A percentile compares a stretch with the other conserved stretches of the same genome.
phyloP scores from a whole-genome alignment of 1,284 basidiomycete genomes.

The Flammula alnicola region DNA sequence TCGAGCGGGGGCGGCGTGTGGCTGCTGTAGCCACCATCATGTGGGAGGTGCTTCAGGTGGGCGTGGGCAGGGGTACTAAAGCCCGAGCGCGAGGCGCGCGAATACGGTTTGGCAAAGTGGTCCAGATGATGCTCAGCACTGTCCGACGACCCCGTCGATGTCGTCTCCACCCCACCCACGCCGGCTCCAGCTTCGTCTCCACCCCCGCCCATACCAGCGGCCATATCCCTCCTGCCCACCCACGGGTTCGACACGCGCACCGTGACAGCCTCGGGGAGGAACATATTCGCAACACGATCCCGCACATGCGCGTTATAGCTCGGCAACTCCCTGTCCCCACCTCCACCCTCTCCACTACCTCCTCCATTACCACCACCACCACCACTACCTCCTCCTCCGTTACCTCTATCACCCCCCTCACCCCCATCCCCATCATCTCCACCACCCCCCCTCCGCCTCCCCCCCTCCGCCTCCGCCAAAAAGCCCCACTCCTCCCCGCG shows the following conservation, averaged over 20 bases:
- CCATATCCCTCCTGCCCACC: constrained; percentile 44
- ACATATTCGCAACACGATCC: constrained; percentile 87
- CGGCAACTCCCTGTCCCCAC: constrained; percentile 77
- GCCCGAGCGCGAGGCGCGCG: too few species aligned
- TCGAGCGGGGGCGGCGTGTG: constrained; percentile 66
- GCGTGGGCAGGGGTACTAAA: background rate
- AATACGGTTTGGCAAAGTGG: too few species aligned
- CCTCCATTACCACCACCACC: constrained; percentile 7
- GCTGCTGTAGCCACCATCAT: constrained; percentile 44
- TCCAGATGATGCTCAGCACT: too few species aligned
- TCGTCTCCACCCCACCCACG: background rate
- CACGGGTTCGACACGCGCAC: constrained; percentile 72
- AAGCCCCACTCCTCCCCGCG: constrained; percentile 5
- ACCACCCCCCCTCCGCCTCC: constrained; percentile 8
- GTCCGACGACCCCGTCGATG: too few species aligned
- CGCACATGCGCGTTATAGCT: constrained; percentile 88
- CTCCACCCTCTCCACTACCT: constrained; percentile 23
- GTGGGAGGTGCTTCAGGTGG: constrained; percentile 48
- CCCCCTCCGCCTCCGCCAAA: constrained; percentile 4
- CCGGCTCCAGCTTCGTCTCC: background rate
- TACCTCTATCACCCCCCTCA: constrained; percentile 34
- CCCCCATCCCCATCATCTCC: constrained; percentile 8
- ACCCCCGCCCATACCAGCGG: constrained; percentile 14
- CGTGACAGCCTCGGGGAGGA: constrained; percentile 63
- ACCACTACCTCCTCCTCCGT: too few species aligned